These are phyloP conservation scores for Cymodocea nodosa DNA, from an alignment of 116 monocot species.

Conservation along the genomic window DNA sequence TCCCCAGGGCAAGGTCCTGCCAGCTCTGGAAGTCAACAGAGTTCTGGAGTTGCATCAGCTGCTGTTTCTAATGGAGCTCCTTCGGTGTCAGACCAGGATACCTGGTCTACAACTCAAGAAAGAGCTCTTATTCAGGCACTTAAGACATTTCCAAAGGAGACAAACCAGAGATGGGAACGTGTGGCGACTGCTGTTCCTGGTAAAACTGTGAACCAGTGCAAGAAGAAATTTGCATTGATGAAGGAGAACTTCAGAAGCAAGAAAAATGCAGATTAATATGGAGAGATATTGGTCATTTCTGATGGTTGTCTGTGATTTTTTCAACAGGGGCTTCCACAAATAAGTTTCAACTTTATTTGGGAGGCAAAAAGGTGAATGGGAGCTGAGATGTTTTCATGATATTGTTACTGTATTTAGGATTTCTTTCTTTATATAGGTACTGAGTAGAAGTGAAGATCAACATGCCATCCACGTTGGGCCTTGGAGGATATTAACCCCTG, in stretches of 20 bases:
- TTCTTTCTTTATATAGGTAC: too few species aligned
- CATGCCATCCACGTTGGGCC: too few species aligned
- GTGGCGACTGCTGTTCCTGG: constrained; percentile 84
- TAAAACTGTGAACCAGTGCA: constrained; percentile 92
- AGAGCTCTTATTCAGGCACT: constrained; percentile 82
- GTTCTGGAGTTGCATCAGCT: constrained; percentile 4
- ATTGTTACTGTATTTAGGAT: too few species aligned
- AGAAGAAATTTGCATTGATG: constrained; percentile 79
- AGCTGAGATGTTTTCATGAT: too few species aligned
- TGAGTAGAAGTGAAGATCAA: too few species aligned
- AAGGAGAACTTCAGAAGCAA: constrained; percentile 86
- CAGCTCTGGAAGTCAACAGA: background rate
- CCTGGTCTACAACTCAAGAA: constrained; percentile 71
- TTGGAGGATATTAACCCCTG: too few species aligned
- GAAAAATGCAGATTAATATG: constrained; percentile 27
- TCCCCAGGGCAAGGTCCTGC: constrained; percentile 4
- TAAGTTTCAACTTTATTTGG: too few species aligned
- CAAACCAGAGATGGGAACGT: constrained; percentile 83
- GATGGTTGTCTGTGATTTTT: too few species aligned
- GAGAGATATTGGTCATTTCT: background rate
- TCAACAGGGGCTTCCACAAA: too few species aligned
- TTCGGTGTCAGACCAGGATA: constrained; percentile 33
- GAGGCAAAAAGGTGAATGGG: too few species aligned
- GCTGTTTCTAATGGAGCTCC: constrained; percentile 27
- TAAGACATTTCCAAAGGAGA: constrained; percentile 88